Base-by-base conservation (phyloP, 1,139 yeast species). In the Hemisphaericaspora xylanilytica region DNA sequence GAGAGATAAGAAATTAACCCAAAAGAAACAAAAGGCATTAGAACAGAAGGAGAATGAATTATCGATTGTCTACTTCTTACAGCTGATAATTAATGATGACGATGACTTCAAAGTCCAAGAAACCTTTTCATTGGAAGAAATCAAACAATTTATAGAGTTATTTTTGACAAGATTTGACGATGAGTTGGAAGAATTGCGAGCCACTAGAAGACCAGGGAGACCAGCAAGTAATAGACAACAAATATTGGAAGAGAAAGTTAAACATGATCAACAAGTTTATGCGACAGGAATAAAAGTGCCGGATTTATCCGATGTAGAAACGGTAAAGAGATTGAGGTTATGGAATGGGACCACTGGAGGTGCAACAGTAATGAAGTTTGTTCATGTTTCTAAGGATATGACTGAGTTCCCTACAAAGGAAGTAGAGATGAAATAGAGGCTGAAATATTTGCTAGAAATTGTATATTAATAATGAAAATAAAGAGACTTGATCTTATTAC, bases 291-390 rank as follows among this genome's bases (percentile, higher is more conserved):
- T 81, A 63, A 60, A 67, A 39, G 70, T 85, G 5, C 96, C 97
- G 0, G 89, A 88, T 58, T 58, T 90, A 43, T 67, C 80, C 3
- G 82, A 82, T 49, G 65, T 61, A 35, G 70, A 64, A 9, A 83
- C 81, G 7, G 94, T 86, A 1, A 66, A 68, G 32, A 63, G 70
- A 32, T 64, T 89, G 45, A 71, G 81, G 53, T 59, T 63, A 14
- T 90, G 97, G 97, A 84, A 85, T 50, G 92, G 95, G 16, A 77
- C 87, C 8, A 67, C 76, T 47, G 96, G 96, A 29, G 90, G 94
- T n/a, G 63, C 84, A 38, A 80, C 84, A 30, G 71, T 76, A 13
- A 66, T 88, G 56, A 79, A 76, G 43, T 73, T 66, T 44, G 51
- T 63, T 4, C 56, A 56, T 28, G 52, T 76, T 24, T 60, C 66